Evolutionary conservation across 345 rosid genomes (phyloP).

Genomic region (Triadica sebifera): DNA sequence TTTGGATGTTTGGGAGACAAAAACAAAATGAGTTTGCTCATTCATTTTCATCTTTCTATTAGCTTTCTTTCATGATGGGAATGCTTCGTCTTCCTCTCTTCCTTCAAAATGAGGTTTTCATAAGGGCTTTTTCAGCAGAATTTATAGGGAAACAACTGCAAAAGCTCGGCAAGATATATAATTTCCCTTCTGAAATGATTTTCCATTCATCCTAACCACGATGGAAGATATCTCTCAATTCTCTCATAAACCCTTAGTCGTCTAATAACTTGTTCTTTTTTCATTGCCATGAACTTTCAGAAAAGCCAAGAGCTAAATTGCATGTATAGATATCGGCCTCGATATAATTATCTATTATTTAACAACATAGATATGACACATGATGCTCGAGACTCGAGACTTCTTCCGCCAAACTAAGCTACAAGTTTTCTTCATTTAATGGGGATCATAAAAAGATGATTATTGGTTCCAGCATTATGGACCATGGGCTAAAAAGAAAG

Average conservation of each 20-base stretch:
- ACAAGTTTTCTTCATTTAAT: neutral
- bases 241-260: neutral
- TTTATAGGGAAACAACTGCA: no score
- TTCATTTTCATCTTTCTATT: neutral
- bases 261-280: neutral
- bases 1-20: conserved; percentile 2
- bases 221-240: neutral
- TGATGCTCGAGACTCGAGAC: neutral
- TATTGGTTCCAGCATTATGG: conserved; percentile 9
- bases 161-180: no score
- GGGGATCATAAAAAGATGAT: neutral
- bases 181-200: neutral
- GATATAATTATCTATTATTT: neutral
- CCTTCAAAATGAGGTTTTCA: no score
- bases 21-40: neutral
- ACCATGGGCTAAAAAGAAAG: neutral
- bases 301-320: neutral
- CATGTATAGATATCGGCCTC: neutral
- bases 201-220: neutral
- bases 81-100: no score
- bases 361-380: neutral
- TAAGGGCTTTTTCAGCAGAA: no score
- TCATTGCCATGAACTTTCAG: neutral
- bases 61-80: neutral
- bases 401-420: neutral